phyloP scores from a whole-genome alignment of 176 grass and related monocot genomes.

The Cenchrus purpureus region DNA sequence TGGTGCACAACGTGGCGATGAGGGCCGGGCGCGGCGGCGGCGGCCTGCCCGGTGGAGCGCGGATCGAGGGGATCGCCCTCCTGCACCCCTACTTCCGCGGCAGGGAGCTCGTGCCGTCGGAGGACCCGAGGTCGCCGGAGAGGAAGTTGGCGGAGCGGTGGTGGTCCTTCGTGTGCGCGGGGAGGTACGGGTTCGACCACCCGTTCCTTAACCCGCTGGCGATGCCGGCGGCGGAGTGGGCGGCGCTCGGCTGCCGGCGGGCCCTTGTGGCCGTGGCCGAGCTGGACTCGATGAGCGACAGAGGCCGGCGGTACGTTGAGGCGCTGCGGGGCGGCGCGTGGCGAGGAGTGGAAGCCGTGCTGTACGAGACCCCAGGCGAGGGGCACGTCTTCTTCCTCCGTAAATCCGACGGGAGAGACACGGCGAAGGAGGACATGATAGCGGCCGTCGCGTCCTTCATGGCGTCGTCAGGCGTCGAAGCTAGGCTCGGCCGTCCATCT shows the following conservation, averaged over 20 bases:
- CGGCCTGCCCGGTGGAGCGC: not conserved
- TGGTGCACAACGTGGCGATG: constrained; percentile 58
- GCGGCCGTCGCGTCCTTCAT: constrained; percentile 26
- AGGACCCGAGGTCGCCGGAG: not conserved
- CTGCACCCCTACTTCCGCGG: constrained; percentile 69
- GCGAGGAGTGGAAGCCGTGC: constrained; percentile 44
- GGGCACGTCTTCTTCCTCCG: constrained; percentile 51
- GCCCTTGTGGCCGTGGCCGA: constrained; percentile 51
- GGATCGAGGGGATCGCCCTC: constrained; percentile 49
- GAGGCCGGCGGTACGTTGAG: constrained; percentile 52
- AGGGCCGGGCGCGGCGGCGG: constrained; percentile 8
- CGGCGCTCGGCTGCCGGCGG: constrained; percentile 41
- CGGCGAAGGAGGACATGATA: constrained; percentile 20
- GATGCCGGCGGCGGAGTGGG: constrained; percentile 35
- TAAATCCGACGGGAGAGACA: not conserved
- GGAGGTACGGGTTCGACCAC: constrained; percentile 49
- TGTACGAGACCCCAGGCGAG: constrained; percentile 43
- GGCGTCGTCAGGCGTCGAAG: not conserved
- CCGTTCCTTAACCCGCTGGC: constrained; percentile 55
- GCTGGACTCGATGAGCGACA: constrained; percentile 46
- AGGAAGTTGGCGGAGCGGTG: not conserved
- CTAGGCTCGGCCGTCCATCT: not conserved
- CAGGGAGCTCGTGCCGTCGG: constrained; percentile 26
- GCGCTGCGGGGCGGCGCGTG: constrained; percentile 57
- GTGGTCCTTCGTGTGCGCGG: constrained; percentile 48